Evolutionary conservation across 371 early-diverging fungal species (phyloP).

Genomic region (Zychaea mexicana): DNA sequence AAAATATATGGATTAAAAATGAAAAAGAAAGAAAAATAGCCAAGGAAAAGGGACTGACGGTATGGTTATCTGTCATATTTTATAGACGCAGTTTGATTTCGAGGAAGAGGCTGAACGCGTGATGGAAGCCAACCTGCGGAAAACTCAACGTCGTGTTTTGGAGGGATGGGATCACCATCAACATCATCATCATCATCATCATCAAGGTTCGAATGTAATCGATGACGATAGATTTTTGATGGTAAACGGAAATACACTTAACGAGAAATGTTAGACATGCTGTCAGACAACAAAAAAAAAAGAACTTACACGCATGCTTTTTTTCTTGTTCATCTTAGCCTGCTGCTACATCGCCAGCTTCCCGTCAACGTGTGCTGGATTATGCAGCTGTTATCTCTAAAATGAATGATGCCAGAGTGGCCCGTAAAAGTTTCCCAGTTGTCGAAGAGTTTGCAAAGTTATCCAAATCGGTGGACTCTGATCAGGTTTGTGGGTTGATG

Average conservation of each 20-base stretch:
- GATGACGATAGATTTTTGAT: background rate
- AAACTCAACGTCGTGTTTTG: conserved; percentile 10
- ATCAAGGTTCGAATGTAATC: conserved; percentile 9
- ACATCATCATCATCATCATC: too few species aligned
- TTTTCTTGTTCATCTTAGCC: background rate
- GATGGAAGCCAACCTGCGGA: conserved; percentile 11
- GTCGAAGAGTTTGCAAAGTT: conserved; percentile 11
- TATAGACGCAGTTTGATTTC: conserved; percentile 2
- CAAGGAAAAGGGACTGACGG: background rate
- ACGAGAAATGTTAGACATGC: too few species aligned
- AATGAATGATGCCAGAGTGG: conserved; percentile 19
- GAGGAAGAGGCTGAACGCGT: conserved; percentile 7
- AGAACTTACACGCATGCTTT: background rate
- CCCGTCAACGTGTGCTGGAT: conserved; percentile 11
- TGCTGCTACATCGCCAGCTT: background rate
- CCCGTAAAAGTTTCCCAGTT: conserved; percentile 5
- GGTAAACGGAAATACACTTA: too few species aligned
- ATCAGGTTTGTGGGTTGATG: conserved; percentile 5
- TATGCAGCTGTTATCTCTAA: conserved; percentile 13
- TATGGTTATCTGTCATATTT: background rate
- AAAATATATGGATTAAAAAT: background rate
- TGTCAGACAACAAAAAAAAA: background rate
- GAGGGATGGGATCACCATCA: conserved; percentile 26
- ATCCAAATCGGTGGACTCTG: conserved; percentile 9
- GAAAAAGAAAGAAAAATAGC: background rate